Evolutionary conservation across 78 protist genomes (phyloP).

Genomic region (Dictyostelium capitatum): DNA sequence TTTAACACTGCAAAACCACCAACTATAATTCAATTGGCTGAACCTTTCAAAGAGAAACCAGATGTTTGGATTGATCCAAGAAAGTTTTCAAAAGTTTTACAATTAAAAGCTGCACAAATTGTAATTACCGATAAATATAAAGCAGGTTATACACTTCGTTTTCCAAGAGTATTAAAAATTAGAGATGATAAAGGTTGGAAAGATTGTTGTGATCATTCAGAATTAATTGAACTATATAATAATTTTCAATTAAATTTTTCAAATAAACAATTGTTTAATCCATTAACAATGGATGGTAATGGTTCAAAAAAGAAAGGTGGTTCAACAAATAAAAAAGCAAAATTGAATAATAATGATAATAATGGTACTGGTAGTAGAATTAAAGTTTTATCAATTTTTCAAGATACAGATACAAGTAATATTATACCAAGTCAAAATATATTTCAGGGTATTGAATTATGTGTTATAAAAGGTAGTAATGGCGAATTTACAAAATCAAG

Average conservation of each 20-base stretch:
- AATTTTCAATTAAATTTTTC: background rate
- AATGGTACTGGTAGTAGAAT: background rate
- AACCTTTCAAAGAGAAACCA: slow-evolving; percentile 84
- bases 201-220: slow-evolving; percentile 22
- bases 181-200: slow-evolving; percentile 88
- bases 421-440: background rate
- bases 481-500: slow-evolving; percentile 37
- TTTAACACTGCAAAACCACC: slow-evolving; percentile 37
- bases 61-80: slow-evolving; percentile 90
- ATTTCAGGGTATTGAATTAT: slow-evolving; percentile 74
- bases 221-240: background rate
- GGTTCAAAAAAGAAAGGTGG: background rate
- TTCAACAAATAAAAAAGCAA: background rate
- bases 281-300: background rate
- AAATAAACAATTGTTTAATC: background rate
- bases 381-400: slow-evolving; percentile 33
- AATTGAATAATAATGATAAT: background rate
- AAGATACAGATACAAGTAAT: slow-evolving; percentile 70
- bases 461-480: slow-evolving; percentile 68
- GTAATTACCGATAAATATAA: slow-evolving; percentile 68
- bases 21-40: slow-evolving; percentile 54
- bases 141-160: slow-evolving; percentile 87
- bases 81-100: slow-evolving; percentile 70
- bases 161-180: slow-evolving; percentile 89
- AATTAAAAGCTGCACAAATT: slow-evolving; percentile 85